Evolutionary conservation across 306 rosid species (phyloP).

Genomic region (Boehmeria nivea): DNA sequence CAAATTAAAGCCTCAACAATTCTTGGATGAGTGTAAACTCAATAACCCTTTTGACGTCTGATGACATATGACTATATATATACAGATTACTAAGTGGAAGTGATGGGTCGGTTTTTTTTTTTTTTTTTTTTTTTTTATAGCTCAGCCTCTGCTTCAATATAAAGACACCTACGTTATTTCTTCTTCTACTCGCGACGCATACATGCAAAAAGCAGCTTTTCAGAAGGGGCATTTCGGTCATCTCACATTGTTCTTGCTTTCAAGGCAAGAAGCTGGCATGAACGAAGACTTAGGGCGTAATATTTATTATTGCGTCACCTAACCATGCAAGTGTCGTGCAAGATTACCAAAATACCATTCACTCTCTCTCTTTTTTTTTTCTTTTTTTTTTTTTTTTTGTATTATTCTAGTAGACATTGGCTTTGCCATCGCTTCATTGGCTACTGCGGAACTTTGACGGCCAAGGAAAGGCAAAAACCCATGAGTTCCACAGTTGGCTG

Average conservation of each 20-base stretch:
- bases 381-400: no score
- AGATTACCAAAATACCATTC: conserved; percentile 16
- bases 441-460: conserved; percentile 6
- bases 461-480: conserved; percentile 19
- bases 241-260: conserved; percentile 16
- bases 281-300: conserved; percentile 2
- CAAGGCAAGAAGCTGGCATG: conserved; percentile 32
- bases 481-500: conserved; percentile 4
- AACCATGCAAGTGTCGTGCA: background rate
- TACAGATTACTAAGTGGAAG: no score
- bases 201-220: background rate
- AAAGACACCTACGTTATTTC: background rate
- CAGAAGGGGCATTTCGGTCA: conserved; percentile 5
- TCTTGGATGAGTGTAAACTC: background rate
- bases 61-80: background rate
- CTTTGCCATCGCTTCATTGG: conserved; percentile 13
- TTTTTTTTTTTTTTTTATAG: background rate
- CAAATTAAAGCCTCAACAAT: background rate
- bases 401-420: conserved; percentile 1
- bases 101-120: background rate
- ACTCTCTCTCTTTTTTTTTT: background rate
- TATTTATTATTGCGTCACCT: conserved; percentile 21
- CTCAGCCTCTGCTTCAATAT: background rate
- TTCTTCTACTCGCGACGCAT: background rate
- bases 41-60: background rate